These are phyloP conservation scores for Debaryomycetaceae sp. DNA, from an alignment of 1,139 yeast species.

Conservation along the genomic window DNA sequence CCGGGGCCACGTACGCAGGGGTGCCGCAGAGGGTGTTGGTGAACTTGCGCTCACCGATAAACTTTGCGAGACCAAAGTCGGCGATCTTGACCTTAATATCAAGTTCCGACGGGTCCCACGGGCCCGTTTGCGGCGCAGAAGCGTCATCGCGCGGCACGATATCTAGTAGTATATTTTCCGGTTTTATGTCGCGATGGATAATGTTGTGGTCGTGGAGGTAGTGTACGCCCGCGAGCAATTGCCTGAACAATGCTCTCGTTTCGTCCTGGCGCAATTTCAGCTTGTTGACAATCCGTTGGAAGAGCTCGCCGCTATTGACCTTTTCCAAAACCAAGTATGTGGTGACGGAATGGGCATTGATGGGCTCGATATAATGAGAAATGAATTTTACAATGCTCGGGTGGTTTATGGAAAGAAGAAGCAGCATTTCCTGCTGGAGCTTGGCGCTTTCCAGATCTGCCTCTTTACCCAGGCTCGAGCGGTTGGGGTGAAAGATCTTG, in stretches of 20 bases:
- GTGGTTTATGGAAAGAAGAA: slow-evolving; percentile 56
- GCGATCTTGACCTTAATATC: slow-evolving; percentile 66
- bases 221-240: slow-evolving; percentile 48
- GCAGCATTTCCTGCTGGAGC: slow-evolving; percentile 57
- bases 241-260: slow-evolving; percentile 49
- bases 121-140: slow-evolving; percentile 52
- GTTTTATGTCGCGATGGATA: slow-evolving; percentile 83
- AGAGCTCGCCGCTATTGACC: slow-evolving; percentile 64
- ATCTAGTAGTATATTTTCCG: slow-evolving; percentile 78
- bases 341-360: slow-evolving; percentile 39
- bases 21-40: slow-evolving; percentile 20
- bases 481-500: slow-evolving; percentile 65
- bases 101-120: slow-evolving; percentile 56
- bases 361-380: slow-evolving; percentile 61
- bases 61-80: slow-evolving; percentile 37
- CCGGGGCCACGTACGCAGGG: slow-evolving; percentile 56
- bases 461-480: slow-evolving; percentile 10
- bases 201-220: slow-evolving; percentile 65
- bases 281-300: slow-evolving; percentile 58
- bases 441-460: slow-evolving; percentile 34
- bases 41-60: slow-evolving; percentile 17
- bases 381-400: slow-evolving; percentile 60
- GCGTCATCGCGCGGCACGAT: slow-evolving; percentile 33
- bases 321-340: slow-evolving; percentile 65
- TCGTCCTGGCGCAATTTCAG: slow-evolving; percentile 51